A percentile compares a stretch with the other conserved stretches of the same genome.
These are phyloP conservation scores for Tetrahymena borealis DNA, from an alignment of 73 alveolate species.

Conservation along the genomic window DNA sequence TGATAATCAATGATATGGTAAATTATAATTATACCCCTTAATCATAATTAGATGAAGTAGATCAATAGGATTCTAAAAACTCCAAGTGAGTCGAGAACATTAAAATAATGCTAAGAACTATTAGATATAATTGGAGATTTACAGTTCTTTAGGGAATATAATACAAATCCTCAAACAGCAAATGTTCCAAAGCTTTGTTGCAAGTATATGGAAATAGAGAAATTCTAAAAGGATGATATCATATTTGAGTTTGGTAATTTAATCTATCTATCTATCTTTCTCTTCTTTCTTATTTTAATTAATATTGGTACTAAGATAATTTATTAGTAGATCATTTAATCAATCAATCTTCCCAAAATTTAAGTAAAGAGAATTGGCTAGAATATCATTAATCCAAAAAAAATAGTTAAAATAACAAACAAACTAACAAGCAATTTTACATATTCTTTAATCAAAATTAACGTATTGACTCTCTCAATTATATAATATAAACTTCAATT, in stretches of 20 bases:
- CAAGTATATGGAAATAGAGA: background rate
- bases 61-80: background rate
- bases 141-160: background rate
- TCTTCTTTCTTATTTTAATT: no score
- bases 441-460: no score
- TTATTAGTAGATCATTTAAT: no score
- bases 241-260: background rate
- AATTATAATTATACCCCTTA: background rate
- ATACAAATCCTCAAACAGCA: background rate
- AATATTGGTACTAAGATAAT: no score
- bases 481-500: no score
- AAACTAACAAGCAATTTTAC: no score
- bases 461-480: no score
- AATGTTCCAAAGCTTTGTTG: background rate
- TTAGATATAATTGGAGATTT: background rate
- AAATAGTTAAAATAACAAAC: no score
- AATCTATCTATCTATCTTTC: background rate
- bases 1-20: no score
- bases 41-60: background rate
- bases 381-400: no score
- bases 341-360: no score
- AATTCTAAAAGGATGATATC: background rate
- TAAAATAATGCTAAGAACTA: background rate
- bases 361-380: no score
- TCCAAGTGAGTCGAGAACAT: background rate